Evolutionary conservation across 257 asterid species (phyloP).

Genomic region (Nyctanthes arbortristis): DNA sequence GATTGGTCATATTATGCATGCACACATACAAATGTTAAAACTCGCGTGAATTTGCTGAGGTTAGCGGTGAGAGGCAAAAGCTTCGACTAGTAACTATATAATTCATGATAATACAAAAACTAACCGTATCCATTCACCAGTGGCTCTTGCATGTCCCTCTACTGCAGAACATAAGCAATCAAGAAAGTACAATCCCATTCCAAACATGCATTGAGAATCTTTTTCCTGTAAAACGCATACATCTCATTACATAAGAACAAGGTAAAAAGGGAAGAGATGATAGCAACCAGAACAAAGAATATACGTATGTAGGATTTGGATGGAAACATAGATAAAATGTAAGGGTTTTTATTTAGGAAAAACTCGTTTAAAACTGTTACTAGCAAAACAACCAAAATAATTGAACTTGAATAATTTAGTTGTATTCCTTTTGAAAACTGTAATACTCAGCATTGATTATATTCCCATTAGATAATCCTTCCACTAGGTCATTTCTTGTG

Average conservation of each 20-base stretch:
- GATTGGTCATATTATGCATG: background rate
- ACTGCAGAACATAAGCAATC: conserved; percentile 76
- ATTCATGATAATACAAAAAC: conserved; percentile 25
- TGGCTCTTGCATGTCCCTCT: conserved; percentile 81
- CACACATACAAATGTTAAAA: too few relatives aligned
- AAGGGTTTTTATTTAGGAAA: background rate
- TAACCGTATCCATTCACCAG: conserved; percentile 94
- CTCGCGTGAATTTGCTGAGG: background rate
- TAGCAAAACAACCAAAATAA: too few relatives aligned
- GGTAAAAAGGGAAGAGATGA: background rate
- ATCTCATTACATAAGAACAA: background rate
- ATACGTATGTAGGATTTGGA: background rate
- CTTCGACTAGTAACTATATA: background rate
- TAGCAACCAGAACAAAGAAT: background rate
- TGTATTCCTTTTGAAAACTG: too few relatives aligned
- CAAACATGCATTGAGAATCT: conserved; percentile 85
- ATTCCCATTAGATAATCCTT: background rate
- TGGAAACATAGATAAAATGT: background rate
- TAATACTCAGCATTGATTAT: too few relatives aligned
- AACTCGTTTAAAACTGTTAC: background rate
- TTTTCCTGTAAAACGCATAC: conserved; percentile 50
- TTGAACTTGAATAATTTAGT: too few relatives aligned
- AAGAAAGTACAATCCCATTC: conserved; percentile 72
- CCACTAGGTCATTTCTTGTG: background rate
- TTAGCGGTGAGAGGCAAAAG: background rate